Conservation (phyloP, 768 basidiomycete species). For the Leccinum olivaceopallidum region DNA sequence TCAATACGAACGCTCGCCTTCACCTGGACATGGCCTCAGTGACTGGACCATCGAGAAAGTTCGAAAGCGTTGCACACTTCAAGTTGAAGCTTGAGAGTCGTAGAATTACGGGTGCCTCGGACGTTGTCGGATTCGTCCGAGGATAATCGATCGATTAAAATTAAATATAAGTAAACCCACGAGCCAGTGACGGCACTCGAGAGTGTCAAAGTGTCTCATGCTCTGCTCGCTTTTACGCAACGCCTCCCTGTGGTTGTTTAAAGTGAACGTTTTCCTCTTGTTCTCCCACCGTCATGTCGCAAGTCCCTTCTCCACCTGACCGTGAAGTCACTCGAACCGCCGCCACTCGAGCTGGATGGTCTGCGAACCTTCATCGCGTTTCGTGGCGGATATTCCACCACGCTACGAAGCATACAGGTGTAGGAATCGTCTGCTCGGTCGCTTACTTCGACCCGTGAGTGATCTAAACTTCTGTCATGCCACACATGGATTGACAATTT, state of each 20-base stretch:
- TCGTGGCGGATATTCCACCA: conserved; percentile 46
- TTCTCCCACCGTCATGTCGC: conserved; percentile 17
- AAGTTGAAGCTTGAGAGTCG: too few species aligned
- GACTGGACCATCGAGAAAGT: too few species aligned
- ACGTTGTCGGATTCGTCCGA: too few species aligned
- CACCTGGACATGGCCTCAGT: too few species aligned
- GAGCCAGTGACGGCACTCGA: too few species aligned
- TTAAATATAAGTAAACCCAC: too few species aligned
- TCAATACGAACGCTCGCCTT: too few species aligned
- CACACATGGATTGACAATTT: conserved; percentile 1
- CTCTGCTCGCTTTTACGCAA: conserved; percentile 5
- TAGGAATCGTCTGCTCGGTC: conserved; percentile 85
- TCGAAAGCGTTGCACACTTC: too few species aligned
- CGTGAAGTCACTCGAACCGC: conserved; percentile 4
- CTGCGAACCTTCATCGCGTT: conserved; percentile 19
- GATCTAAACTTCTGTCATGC: background rate
- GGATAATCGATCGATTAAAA: too few species aligned
- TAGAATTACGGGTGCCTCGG: too few species aligned
- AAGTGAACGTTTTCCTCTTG: background rate
- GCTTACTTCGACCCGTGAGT: conserved; percentile 88
- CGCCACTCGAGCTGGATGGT: conserved; percentile 17
- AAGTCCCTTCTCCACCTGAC: background rate
- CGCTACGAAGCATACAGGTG: conserved; percentile 66
- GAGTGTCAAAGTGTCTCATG: too few species aligned
- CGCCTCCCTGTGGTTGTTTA: background rate